Conservation (phyloP, 2,329 filamentous ascomycete species). For the Colletotrichum lupini region DNA sequence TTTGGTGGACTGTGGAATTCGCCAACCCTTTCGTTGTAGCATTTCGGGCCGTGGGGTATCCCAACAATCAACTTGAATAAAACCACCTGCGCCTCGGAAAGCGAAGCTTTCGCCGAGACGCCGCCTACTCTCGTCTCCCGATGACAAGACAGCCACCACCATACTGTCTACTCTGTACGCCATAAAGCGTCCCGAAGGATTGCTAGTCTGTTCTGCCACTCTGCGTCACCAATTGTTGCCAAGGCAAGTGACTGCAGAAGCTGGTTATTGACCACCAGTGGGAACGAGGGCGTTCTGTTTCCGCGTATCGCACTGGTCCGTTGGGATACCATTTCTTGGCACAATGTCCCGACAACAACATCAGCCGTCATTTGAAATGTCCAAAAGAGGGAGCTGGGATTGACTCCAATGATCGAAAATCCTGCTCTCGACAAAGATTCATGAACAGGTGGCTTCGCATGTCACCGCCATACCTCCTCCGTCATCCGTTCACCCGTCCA, state of each 20-base stretch:
- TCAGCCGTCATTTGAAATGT: constrained; percentile 8
- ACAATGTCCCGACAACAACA: neutral
- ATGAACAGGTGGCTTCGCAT: constrained; percentile 1
- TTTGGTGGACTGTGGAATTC: neutral
- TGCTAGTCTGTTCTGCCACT: neutral
- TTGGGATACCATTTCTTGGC: constrained; percentile 3
- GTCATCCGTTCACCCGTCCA: neutral
- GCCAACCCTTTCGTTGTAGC: neutral
- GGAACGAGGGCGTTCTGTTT: neutral
- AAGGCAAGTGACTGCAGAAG: neutral
- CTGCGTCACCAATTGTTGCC: constrained; percentile 7
- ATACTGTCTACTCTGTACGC: neutral
- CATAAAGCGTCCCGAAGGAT: neutral
- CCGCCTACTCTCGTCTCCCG: neutral
- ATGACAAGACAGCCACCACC: neutral
- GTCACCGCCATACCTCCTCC: neutral
- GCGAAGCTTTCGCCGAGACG: constrained; percentile 23
- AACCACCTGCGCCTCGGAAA: neutral
- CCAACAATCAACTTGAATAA: neutral
- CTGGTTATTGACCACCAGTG: neutral
- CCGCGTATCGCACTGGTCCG: neutral
- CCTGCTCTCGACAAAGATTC: constrained; percentile 1
- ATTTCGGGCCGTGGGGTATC: neutral
- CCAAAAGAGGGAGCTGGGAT: constrained; percentile 14
- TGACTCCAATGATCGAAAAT: neutral